Evolutionary conservation across 2,329 filamentous ascomycete genomes (phyloP), one percentile per base, ranked within the genome.

Genomic region (Penicillium sp.): DNA sequence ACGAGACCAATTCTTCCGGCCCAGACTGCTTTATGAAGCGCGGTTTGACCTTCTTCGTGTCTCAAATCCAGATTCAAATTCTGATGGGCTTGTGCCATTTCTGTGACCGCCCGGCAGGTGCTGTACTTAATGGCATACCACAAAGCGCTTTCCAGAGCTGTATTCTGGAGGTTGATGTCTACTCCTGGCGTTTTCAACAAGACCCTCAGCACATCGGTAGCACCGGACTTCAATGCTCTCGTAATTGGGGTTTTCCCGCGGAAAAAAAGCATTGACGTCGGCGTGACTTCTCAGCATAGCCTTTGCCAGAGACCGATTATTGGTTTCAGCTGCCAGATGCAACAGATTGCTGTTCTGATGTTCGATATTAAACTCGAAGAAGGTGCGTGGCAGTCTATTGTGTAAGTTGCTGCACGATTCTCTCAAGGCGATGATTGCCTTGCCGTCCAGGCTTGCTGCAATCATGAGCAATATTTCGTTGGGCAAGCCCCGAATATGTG

Each of bases 151-250:
- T 51, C 16, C 29, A 37, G 26, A 16, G 39, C 39, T n/a, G 11
- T 19, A 16, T 51, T 51, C 24, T 55, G 41, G 16, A 50, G 47
- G 14, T 55, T 41, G 33, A 41, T 41, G 29, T 55, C 35, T 19
- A 46, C 31, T n/a, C 24, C 43, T n/a, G 27, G 31, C 27, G 33
- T 29, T 51, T 29, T 29, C 29, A 55, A 44, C 24, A 55, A 50
- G 29, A 55, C 39, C 47, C 29, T 49, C 43, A 47, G 45, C 35
- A 51, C 22, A 21, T 55, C 41, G 41, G 41, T 24, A 19, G 48
- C 45, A 26, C 39, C 45, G 41, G 46, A 33, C 41, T 55, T 41
- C 29, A 55, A 44, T 51, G 41, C 48, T 26, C 53, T 51, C 29
- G 52, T 51, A 29, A 51, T 21, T 24, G 41, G 19, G 14, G 53